phyloP scores from a whole-genome alignment of 495 filamentous ascomycete genomes.

The Umbilicaria muhlenbergii region DNA sequence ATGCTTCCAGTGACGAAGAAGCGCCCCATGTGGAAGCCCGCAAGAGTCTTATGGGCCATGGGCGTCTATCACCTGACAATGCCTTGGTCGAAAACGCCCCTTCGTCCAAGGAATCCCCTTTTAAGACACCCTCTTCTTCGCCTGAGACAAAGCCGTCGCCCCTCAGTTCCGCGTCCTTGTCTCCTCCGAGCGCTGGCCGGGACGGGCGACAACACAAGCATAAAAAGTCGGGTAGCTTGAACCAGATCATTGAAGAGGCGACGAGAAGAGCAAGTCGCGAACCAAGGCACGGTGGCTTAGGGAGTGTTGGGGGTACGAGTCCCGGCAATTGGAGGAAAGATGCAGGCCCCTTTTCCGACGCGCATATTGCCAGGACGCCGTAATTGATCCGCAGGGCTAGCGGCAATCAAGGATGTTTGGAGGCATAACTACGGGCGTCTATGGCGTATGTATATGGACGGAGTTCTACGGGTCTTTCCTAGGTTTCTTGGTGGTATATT shows the following conservation, averaged over 20 bases:
- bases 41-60: constrained; percentile 15
- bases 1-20: constrained; percentile 15
- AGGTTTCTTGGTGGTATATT: no score
- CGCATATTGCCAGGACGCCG: constrained; percentile 12
- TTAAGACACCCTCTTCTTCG: constrained; percentile 11
- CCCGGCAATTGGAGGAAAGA: constrained; percentile 7
- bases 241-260: constrained; percentile 17
- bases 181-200: constrained; percentile 8
- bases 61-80: constrained; percentile 2
- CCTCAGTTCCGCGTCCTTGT: constrained; percentile 3
- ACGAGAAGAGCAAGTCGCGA: constrained; percentile 13
- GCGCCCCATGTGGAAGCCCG: constrained; percentile 9
- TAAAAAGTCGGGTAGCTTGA: constrained; percentile 15
- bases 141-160: constrained; percentile 10
- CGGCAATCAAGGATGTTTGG: no score
- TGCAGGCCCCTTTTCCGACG: constrained; percentile 14
- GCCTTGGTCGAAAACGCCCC: not conserved
- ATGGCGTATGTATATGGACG: no score
- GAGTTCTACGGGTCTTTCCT: no score
- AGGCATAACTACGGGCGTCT: no score
- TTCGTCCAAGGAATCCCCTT: constrained; percentile 5
- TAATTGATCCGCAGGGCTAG: not conserved
- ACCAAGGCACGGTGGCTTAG: constrained; percentile 13
- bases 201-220: constrained; percentile 9
- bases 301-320: constrained; percentile 11